Percentiles rank a stretch among this genome's conserved stretches.
Conservation (phyloP, 2,329 filamentous ascomycete genomes). For the Fusarium sp. region DNA sequence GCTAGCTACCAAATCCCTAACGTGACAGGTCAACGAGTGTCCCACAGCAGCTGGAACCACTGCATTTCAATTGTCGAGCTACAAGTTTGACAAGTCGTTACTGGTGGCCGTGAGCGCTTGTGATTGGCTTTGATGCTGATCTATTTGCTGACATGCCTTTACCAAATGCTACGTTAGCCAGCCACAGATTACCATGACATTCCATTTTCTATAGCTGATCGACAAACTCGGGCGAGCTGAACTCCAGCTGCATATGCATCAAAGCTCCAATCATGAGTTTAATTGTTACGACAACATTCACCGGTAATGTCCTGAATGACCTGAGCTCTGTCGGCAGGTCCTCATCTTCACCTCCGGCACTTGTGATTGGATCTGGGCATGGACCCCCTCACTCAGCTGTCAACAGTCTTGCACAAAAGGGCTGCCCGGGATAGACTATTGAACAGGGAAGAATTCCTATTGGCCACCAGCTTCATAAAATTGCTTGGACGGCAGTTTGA, state of each 20-base stretch:
- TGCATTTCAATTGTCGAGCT: too few relatives aligned
- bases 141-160: conserved; percentile 14
- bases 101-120: accelerated
- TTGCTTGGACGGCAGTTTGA: not conserved
- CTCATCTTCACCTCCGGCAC: not conserved
- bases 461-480: not conserved
- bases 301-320: not conserved
- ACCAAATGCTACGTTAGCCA: too few relatives aligned
- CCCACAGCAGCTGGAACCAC: not conserved
- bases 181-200: too few relatives aligned
- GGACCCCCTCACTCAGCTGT: not conserved
- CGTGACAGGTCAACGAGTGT: not conserved
- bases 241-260: not conserved
- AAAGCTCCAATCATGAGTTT: not conserved
- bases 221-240: not conserved
- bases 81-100: not conserved
- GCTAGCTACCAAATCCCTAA: not conserved
- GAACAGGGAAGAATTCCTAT: not conserved
- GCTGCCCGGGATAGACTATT: not conserved
- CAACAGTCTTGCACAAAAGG: not conserved
- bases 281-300: not conserved
- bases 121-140: not conserved
- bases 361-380: not conserved
- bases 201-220: not conserved
- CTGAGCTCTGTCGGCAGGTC: not conserved